Conservation (phyloP, 2,329 filamentous ascomycete species). For the Alternaria postmessia region DNA sequence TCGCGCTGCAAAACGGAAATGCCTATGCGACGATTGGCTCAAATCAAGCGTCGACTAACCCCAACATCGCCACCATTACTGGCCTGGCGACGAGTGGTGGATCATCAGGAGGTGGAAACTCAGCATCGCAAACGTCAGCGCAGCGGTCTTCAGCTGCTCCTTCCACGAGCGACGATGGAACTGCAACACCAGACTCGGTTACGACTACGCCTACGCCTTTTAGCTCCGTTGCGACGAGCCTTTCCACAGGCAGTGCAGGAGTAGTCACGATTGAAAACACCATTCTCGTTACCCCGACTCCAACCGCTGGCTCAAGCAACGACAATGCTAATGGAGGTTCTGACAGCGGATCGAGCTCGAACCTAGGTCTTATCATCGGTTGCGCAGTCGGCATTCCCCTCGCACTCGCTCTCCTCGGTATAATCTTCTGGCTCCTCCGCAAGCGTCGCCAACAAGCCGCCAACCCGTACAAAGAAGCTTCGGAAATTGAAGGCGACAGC, state of each 20-base stretch:
- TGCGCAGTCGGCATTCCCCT: conserved; percentile 49
- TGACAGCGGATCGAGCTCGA: conserved; percentile 25
- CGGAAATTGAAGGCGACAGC: conserved; percentile 24
- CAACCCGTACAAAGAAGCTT: conserved; percentile 26
- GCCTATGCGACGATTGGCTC: conserved; percentile 45
- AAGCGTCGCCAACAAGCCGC: conserved; percentile 38
- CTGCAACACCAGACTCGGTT: conserved; percentile 1
- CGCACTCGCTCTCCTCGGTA: conserved; percentile 39
- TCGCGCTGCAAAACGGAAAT: conserved; percentile 40
- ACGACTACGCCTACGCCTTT: conserved; percentile 23
- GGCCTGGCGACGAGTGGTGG: conserved; percentile 25
- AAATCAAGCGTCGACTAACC: conserved; percentile 26
- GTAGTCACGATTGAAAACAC: conserved; percentile 33
- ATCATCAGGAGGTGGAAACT: conserved; percentile 18
- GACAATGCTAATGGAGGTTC: neutral
- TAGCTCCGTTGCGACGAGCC: conserved; percentile 34
- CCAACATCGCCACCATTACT: conserved; percentile 37
- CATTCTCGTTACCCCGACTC: conserved; percentile 25
- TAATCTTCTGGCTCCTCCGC: conserved; percentile 44
- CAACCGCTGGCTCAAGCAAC: conserved; percentile 10
- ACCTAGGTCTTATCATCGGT: conserved; percentile 44
- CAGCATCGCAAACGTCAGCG: conserved; percentile 24
- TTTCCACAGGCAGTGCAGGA: conserved; percentile 37
- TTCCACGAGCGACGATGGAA: conserved; percentile 11
- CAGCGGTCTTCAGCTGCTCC: conserved; percentile 2